Conservation (phyloP, 805 yeast genomes). For the Metschnikowia peoriensis region DNA sequence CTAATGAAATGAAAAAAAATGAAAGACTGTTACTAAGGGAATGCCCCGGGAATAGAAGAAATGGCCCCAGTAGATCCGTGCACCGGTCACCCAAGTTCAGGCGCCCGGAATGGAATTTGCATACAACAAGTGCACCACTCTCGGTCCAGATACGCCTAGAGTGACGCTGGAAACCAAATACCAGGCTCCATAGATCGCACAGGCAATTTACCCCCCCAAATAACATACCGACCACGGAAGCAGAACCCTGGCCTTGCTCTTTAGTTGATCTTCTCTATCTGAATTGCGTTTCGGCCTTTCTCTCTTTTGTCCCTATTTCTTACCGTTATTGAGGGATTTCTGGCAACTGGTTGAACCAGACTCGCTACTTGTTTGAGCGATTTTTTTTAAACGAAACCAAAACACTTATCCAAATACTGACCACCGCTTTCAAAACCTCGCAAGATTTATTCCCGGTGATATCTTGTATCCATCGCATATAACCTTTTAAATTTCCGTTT, state of each 20-base stretch:
- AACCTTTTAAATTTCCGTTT: too few relatives aligned
- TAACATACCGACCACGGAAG: neutral
- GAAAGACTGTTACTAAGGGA: too few relatives aligned
- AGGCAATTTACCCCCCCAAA: neutral
- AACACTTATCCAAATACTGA: neutral
- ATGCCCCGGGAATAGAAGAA: too few relatives aligned
- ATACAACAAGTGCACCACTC: neutral
- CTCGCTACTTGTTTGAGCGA: neutral
- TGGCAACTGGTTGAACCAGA: neutral
- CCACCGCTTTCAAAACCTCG: neutral
- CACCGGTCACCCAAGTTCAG: neutral
- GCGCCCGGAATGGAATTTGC: neutral
- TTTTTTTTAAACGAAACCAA: neutral
- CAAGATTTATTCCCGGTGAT: neutral
- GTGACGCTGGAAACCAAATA: constrained; percentile 1
- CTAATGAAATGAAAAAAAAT: too few relatives aligned
- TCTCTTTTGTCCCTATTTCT: neutral
- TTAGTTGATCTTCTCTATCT: neutral
- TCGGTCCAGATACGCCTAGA: neutral
- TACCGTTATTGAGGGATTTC: neutral
- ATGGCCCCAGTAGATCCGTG: neutral
- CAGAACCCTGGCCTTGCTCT: neutral
- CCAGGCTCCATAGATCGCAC: constrained; percentile 1
- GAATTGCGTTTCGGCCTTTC: neutral
- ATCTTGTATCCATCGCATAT: too few relatives aligned